phyloP scores from a whole-genome alignment of 139 green algal species.

The Tetradesmus lagerheimii region DNA sequence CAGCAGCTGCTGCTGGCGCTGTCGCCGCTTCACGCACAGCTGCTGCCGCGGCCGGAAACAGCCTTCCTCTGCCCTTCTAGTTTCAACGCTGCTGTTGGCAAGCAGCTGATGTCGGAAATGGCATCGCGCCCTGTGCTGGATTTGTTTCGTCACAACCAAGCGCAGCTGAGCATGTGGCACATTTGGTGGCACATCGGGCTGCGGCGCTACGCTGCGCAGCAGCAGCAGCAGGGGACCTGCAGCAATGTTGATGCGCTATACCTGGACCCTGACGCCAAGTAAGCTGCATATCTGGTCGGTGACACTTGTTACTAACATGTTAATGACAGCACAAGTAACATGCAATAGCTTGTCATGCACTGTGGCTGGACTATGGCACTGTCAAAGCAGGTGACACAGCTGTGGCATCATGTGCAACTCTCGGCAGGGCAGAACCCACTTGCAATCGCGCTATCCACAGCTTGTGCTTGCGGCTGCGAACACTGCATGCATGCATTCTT shows the following conservation, averaged over 20 bases:
- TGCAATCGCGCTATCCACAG: too few species aligned
- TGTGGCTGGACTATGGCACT: too few species aligned
- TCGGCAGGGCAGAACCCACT: too few species aligned
- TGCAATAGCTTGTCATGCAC: too few species aligned
- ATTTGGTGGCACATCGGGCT: constrained; percentile 30
- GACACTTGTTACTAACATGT: too few species aligned
- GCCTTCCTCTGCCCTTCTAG: not conserved
- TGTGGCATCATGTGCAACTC: too few species aligned
- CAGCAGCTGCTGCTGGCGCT: constrained; percentile 26
- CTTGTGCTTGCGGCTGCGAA: too few species aligned
- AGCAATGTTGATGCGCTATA: constrained; percentile 7
- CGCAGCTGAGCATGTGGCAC: not conserved
- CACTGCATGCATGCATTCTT: too few species aligned
- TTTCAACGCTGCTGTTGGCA: not conserved
- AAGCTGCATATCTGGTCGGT: too few species aligned
- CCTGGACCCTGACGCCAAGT: constrained; percentile 12
- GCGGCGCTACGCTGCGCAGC: not conserved
- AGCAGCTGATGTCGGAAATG: not conserved
- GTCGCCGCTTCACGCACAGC: not conserved
- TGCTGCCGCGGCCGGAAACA: not conserved
- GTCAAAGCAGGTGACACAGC: too few species aligned
- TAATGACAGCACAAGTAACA: too few species aligned
- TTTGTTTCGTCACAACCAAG: not conserved
- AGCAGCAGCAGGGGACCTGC: constrained; percentile 11
- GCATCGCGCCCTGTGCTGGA: not conserved